Evolutionary conservation across 768 basidiomycete genomes (phyloP).

Genomic region (Glaciozyma antarctica): DNA sequence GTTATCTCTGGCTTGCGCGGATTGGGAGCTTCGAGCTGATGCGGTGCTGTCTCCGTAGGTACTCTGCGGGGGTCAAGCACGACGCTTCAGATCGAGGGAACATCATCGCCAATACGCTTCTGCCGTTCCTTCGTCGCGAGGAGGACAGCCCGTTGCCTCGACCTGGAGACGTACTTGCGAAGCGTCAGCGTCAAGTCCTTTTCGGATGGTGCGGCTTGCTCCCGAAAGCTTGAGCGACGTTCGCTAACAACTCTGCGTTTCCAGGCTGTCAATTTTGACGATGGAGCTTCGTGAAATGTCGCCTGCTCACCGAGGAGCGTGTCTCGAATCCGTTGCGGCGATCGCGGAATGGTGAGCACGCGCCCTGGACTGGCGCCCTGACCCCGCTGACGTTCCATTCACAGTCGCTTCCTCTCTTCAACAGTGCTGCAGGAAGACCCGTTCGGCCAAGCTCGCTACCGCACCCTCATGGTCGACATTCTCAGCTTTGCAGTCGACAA

Average conservation of each 20-base stretch:
- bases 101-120: conserved; percentile 37
- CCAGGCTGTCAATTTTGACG: conserved; percentile 8
- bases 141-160: conserved; percentile 37
- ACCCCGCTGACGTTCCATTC: background rate
- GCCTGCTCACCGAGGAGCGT: conserved; percentile 42
- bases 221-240: background rate
- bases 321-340: conserved; percentile 41
- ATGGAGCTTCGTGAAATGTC: conserved; percentile 40
- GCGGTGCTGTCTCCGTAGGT: conserved; percentile 16
- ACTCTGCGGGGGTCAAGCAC: conserved; percentile 25
- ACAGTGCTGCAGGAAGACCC: conserved; percentile 34
- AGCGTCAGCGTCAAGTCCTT: conserved; percentile 34
- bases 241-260: background rate
- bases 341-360: conserved; percentile 41
- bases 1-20: background rate
- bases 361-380: background rate
- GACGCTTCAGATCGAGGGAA: conserved; percentile 36
- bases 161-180: conserved; percentile 26
- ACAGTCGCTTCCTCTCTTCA: conserved; percentile 39
- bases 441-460: conserved; percentile 36
- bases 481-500: conserved; percentile 44
- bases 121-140: conserved; percentile 38
- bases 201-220: conserved; percentile 39
- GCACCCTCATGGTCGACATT: conserved; percentile 37
- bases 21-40: background rate